Conservation (phyloP, 73 alveolate genomes). For the Urostyla sp. region DNA sequence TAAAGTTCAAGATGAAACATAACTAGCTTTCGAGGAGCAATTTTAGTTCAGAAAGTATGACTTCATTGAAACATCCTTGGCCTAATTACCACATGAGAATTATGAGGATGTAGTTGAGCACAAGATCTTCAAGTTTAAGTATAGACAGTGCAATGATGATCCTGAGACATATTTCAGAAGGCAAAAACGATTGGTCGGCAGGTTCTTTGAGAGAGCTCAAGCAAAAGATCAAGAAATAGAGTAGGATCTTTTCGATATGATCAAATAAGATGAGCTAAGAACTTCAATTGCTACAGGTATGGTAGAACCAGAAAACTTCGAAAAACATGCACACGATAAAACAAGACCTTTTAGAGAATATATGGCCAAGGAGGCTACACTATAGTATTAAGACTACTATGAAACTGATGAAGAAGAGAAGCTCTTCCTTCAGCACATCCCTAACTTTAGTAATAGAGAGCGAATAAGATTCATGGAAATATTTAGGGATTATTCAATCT, state of each 20-base stretch:
- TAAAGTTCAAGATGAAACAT: constrained; percentile 67
- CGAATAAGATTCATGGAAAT: constrained; percentile 46
- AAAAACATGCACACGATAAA: background rate
- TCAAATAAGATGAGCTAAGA: constrained; percentile 10
- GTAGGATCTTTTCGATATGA: constrained; percentile 30
- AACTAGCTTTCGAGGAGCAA: constrained; percentile 67
- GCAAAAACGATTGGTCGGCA: constrained; percentile 78
- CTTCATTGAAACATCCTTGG: constrained; percentile 75
- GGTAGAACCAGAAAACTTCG: constrained; percentile 20
- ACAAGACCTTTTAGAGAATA: constrained; percentile 64
- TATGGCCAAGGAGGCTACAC: constrained; percentile 68
- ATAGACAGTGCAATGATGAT: constrained; percentile 81
- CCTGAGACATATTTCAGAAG: constrained; percentile 65
- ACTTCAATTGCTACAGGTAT: background rate
- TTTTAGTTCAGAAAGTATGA: constrained; percentile 69
- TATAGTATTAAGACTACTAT: constrained; percentile 83
- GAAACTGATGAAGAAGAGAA: constrained; percentile 84
- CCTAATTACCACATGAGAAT: constrained; percentile 74
- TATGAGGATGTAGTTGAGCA: constrained; percentile 74
- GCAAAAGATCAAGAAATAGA: constrained; percentile 65
- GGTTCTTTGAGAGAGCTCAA: constrained; percentile 78
- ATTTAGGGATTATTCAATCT: constrained; percentile 63
- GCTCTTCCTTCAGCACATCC: constrained; percentile 61
- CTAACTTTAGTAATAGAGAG: constrained; percentile 63
- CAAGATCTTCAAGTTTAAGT: constrained; percentile 84